phyloP scores from a whole-genome alignment of 352 stramenopile species.

The Blastocystis sp. region DNA sequence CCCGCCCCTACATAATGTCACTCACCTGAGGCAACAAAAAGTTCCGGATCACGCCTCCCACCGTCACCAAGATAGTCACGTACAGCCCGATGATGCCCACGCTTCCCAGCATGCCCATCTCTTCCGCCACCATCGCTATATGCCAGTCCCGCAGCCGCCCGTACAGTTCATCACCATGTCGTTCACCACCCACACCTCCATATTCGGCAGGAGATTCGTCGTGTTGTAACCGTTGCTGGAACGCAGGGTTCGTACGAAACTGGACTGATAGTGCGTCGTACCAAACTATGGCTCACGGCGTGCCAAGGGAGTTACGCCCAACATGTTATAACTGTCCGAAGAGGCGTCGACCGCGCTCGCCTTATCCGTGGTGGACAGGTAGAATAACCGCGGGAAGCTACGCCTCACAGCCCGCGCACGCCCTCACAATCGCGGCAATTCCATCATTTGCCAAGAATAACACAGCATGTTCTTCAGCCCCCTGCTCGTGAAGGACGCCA shows the following conservation, averaged over 20 bases:
- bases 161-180: conserved; percentile 59
- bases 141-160: not conserved
- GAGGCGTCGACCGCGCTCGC: not conserved
- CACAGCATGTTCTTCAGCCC: not conserved
- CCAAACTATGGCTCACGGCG: not conserved
- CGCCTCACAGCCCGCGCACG: not conserved
- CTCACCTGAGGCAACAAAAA: conserved; percentile 39
- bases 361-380: conserved; percentile 12
- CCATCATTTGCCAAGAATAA: not conserved
- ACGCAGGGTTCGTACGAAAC: not conserved
- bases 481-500: not conserved
- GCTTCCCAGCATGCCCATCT: conserved; percentile 52
- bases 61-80: conserved; percentile 42
- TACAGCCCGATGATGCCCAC: conserved; percentile 49
- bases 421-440: conserved; percentile 2
- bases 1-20: conserved; percentile 13
- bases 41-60: conserved; percentile 31
- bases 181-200: conserved; percentile 53
- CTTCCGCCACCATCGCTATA: conserved; percentile 19
- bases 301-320: not conserved
- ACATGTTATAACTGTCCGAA: not conserved
- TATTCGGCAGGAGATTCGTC: not conserved
- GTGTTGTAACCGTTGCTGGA: not conserved
- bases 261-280: not conserved
- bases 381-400: conserved; percentile 61